Percentiles rank a stretch among this genome's conserved stretches.
phyloP scores from a whole-genome alignment of 306 rosid species.

The Cucumis cinereus region DNA sequence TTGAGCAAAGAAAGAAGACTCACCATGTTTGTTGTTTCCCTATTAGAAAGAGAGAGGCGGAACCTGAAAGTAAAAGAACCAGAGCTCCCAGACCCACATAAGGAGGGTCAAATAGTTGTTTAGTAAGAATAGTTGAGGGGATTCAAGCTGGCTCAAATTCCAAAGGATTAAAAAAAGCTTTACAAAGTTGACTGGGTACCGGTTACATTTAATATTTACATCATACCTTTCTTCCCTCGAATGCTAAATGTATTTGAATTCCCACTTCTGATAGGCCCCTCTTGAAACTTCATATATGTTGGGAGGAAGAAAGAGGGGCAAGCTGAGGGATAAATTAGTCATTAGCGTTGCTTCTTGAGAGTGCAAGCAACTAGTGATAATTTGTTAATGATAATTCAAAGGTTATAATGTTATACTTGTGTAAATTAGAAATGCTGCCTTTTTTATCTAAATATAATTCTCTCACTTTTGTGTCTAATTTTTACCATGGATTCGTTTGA shows the following conservation, averaged over 20 bases:
- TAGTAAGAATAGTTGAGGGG: not conserved
- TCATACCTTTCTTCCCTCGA: not conserved
- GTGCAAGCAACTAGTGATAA: conserved; percentile 1
- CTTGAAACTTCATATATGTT: not conserved
- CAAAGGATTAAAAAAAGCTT: not conserved
- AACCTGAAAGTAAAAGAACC: too few relatives aligned
- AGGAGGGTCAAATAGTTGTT: not conserved
- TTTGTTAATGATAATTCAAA: not conserved
- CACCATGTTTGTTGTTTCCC: too few relatives aligned
- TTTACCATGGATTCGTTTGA: too few relatives aligned
- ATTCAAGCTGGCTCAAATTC: not conserved
- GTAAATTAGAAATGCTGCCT: not conserved
- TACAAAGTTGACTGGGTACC: not conserved
- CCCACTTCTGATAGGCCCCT: not conserved
- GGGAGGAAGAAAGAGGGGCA: not conserved
- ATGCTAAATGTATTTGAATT: not conserved
- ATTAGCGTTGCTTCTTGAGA: not conserved
- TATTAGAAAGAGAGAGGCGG: too few relatives aligned
- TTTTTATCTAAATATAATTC: not conserved
- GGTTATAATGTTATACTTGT: not conserved
- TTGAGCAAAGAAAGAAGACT: too few relatives aligned
- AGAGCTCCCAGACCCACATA: too few relatives aligned
- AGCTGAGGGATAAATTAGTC: not conserved
- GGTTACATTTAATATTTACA: not conserved
- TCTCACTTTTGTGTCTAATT: not conserved